Conservation (phyloP, 2,329 filamentous ascomycete species). For the Basipetospora chlamydospora region DNA sequence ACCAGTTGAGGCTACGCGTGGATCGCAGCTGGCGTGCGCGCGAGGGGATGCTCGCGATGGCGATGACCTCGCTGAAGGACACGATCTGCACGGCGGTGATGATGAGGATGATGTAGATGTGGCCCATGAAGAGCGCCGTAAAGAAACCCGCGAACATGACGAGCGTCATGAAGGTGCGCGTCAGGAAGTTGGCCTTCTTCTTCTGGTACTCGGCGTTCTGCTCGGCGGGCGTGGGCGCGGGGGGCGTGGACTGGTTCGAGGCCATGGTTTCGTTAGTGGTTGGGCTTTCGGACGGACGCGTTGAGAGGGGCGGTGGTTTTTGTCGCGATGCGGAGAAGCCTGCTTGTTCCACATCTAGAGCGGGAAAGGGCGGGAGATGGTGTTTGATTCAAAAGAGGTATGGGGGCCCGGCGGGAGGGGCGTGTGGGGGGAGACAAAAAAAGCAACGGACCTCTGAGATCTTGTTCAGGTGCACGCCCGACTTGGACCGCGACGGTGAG, state of each 20-base stretch:
- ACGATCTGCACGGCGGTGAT: constrained; percentile 91
- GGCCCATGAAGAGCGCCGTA: constrained; percentile 79
- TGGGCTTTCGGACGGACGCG: no score
- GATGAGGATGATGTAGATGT: constrained; percentile 91
- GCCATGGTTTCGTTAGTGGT: no score
- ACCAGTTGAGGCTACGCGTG: constrained; percentile 97
- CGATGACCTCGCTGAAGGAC: constrained; percentile 98
- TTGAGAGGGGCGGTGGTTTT: no score
- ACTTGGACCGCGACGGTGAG: constrained; percentile 16
- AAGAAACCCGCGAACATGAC: constrained; percentile 96
- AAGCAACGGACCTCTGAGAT: constrained; percentile 21
- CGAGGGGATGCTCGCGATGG: constrained; percentile 88
- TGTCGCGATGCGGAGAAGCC: no score
- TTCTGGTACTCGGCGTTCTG: constrained; percentile 69
- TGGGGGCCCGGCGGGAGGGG: not conserved
- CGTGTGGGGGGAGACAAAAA: not conserved
- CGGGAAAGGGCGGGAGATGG: not conserved
- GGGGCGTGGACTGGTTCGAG: no score
- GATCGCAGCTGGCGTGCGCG: constrained; percentile 80
- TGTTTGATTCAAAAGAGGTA: no score
- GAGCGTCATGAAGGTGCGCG: constrained; percentile 91
- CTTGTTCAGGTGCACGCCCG: constrained; percentile 18
- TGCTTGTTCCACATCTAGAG: no score
- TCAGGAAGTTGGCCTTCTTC: constrained; percentile 97
- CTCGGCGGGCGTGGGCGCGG: constrained; percentile 18